Evolutionary conservation across 805 yeast genomes (phyloP), one percentile per base, ranked within the genome.

Genomic region (Wickerhamiella sergipiensis): DNA sequence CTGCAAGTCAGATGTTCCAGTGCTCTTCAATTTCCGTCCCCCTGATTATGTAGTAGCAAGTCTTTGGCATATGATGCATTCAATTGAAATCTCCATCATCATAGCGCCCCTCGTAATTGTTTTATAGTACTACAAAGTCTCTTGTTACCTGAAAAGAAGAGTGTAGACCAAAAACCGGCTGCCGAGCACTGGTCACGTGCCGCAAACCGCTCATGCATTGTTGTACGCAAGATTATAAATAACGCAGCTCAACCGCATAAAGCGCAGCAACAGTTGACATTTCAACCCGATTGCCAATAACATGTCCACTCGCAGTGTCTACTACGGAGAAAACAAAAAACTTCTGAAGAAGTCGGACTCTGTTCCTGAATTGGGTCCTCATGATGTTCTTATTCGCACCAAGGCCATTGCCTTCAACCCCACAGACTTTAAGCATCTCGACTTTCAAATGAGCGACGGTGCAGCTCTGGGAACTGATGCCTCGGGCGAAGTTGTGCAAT

Each of bases 371-470:
- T 65, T 74, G 43, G 62, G 54, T 12, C 64, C 64, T 26, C 61
- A 60, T 22, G 68, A 73, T 52, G 58, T 81, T 12, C 63, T 81
- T 13, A 63, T 83, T 49, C 73, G 77, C 61, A 69, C 77, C 5
- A 62, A 64, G 24, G 78, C 84, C 10, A 74, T 64, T 50, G 86
- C 83, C 1, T 71, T 73, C 45, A 83, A 83, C 59, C 88, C 88
- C 45, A 77, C 83, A 5, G 89, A 83, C 60, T 81, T 83, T 81
- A 81, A 81, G 59, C 84, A 80, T 58, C 61, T 73, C 45, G 70
- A 61, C 6, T 63, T 50, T 50, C 58, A 67, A 8, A 57, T 67
- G 51, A 77, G 79, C 18, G 64, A 72, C 40, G 83, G 81, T 26
- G 61, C 70, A 23, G 69, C 79, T 46, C 61, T 71, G 13, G 90